Evolutionary conservation across 2,329 filamentous ascomycete species (phyloP).

Genomic region (Fusarium azukiicola): DNA sequence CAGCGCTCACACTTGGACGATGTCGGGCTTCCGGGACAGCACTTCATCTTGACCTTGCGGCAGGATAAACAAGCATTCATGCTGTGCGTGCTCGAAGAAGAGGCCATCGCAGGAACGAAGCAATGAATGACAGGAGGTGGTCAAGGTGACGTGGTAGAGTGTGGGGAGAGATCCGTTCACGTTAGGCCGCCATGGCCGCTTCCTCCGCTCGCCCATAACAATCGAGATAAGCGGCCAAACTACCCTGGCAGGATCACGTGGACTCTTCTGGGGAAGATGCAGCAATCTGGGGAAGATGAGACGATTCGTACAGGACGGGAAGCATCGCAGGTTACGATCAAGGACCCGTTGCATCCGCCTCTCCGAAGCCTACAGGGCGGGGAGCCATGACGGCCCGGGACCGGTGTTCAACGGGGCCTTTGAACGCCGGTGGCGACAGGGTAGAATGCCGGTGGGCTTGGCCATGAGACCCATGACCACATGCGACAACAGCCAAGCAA

Average conservation of each 20-base stretch:
- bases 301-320: neutral
- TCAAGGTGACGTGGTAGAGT: neutral
- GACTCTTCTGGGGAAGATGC: neutral
- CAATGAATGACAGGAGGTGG: neutral
- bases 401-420: neutral
- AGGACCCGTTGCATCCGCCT: neutral
- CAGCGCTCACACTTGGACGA: conserved; percentile 61
- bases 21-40: conserved; percentile 46
- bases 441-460: neutral
- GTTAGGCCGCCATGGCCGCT: no score
- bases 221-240: neutral
- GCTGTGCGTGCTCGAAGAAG: neutral
- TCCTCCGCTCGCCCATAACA: no score
- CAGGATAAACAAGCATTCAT: conserved; percentile 62
- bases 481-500: no score
- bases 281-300: neutral
- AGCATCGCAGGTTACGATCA: neutral
- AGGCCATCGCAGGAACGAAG: neutral
- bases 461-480: neutral
- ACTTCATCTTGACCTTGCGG: conserved; percentile 65
- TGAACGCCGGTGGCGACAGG: neutral
- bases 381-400: neutral
- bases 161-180: neutral
- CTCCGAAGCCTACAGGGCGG: neutral
- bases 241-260: neutral